Base-by-base conservation (phyloP, 2,329 filamentous ascomycete genomes). In the Helotiales sp. region DNA sequence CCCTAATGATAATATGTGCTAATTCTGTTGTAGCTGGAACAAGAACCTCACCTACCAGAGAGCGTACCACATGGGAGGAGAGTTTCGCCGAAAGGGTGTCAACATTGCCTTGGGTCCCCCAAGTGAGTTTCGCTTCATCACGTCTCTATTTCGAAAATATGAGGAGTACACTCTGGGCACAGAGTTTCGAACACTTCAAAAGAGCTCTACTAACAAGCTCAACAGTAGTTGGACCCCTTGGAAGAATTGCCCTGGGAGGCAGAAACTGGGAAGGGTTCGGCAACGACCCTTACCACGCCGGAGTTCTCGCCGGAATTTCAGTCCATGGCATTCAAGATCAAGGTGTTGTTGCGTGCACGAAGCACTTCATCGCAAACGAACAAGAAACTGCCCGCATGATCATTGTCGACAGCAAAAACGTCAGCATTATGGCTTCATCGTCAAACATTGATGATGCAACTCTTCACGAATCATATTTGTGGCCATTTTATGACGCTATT, bases 401-500 rank as follows among this genome's bases (percentile, higher is more conserved):
- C 86, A 90, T 74, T 79, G 4, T 81, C 92, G 28, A 67, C 32
- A 13, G 17, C 15, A 52, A 30, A 15, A 49, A 40, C 32, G 45
- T 26, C 10, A 49, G 24, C 1, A 66, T 68, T n/a, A 32, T 65
- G 1, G 30, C 71, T 32, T 32, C 70, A 5, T 93, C 89, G 3
- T 87, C 89, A 66, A 95, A 96, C 74, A 88, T 96, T 43, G 91
- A 93, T 68, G 91, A 93, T 74, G 84, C 90, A 32, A 89, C 90
- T 0, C 76, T 92, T 69, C 91, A 93, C 74, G 91, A 93, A 78
- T 80, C 96, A 0, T 97, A 96, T 74, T 84, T 90, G 0, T 96
- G 93, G 92, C 93, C 93, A 0, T 97, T 97, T 77, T 90, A 88
- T n/a, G 90, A 96, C 71, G 90, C 88, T 10, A 83, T 97, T n/a